Conservation (phyloP, 768 basidiomycete species). For the Boletus sp. region DNA sequence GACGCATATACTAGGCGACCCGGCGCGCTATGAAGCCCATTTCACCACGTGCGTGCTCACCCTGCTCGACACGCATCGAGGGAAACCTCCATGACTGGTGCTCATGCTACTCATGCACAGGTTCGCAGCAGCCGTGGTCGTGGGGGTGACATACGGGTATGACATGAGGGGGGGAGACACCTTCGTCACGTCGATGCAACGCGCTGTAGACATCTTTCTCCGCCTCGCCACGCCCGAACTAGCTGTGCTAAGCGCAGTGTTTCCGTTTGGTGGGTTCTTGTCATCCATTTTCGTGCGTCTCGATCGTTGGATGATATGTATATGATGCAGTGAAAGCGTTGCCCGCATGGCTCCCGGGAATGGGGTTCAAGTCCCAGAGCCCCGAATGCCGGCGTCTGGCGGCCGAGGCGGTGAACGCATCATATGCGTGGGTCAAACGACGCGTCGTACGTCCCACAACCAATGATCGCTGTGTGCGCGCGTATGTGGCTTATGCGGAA, state of each 20-base stretch:
- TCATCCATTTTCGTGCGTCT: background rate
- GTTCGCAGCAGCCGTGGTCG: slow-evolving; percentile 4
- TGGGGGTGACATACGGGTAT: slow-evolving; percentile 19
- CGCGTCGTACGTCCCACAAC: background rate
- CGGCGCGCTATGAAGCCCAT: slow-evolving; percentile 4
- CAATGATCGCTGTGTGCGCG: too few species aligned
- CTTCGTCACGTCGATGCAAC: slow-evolving; percentile 9
- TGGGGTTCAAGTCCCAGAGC: slow-evolving; percentile 19
- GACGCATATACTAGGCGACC: slow-evolving; percentile 4
- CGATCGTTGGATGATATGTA: background rate
- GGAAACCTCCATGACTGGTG: background rate
- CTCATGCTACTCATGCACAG: background rate
- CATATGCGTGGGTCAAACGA: slow-evolving; percentile 10
- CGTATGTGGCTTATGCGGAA: background rate
- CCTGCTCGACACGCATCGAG: background rate
- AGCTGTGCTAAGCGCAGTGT: slow-evolving; percentile 1
- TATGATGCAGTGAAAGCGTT: slow-evolving; percentile 13
- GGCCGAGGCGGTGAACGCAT: slow-evolving; percentile 6
- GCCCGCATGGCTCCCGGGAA: slow-evolving; percentile 27
- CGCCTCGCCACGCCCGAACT: background rate
- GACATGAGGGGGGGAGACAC: slow-evolving; percentile 1
- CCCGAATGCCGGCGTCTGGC: slow-evolving; percentile 6
- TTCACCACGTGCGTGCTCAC: slow-evolving; percentile 9
- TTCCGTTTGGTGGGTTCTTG: slow-evolving; percentile 15
- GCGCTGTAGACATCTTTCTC: slow-evolving; percentile 5